Percentiles rank a stretch among this genome's conserved stretches.
Conservation (phyloP, 768 basidiomycete species). For the Hortiboletus campestris region DNA sequence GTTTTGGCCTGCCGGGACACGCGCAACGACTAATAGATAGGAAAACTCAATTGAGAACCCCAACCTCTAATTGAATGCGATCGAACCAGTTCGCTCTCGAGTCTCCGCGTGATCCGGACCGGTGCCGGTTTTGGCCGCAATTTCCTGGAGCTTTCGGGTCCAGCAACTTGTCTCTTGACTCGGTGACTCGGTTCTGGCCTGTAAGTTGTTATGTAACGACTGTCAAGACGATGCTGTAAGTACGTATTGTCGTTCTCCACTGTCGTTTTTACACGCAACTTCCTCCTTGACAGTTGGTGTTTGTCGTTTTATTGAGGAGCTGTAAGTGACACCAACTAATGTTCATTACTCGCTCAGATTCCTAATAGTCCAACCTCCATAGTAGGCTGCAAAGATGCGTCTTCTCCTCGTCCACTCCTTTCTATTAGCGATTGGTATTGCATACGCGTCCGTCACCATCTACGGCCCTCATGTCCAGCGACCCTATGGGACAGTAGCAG, state of each 20-base stretch:
- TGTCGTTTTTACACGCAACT: background rate
- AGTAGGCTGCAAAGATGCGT: slow-evolving; percentile 15
- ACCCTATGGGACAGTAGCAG: slow-evolving; percentile 31
- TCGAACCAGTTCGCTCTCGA: no score
- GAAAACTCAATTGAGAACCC: no score
- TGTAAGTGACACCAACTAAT: slow-evolving; percentile 4
- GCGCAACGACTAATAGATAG: no score
- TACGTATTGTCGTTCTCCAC: background rate
- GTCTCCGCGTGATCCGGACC: no score
- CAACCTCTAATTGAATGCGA: no score
- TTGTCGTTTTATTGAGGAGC: slow-evolving; percentile 7
- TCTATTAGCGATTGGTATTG: slow-evolving; percentile 10
- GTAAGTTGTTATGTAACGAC: background rate
- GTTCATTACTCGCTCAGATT: background rate
- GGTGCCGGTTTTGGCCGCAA: no score
- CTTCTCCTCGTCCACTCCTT: slow-evolving; percentile 26
- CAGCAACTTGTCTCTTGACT: no score
- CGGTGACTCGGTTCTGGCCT: no score
- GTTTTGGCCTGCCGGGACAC: no score
- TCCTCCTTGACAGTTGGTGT: background rate
- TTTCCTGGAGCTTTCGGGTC: no score
- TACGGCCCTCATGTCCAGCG: slow-evolving; percentile 27
- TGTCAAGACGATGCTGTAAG: background rate
- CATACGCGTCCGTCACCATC: slow-evolving; percentile 11
- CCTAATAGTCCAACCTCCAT: background rate